Base-by-base conservation (phyloP, 1,139 yeast species). In the Suhomyces wounanorum region DNA sequence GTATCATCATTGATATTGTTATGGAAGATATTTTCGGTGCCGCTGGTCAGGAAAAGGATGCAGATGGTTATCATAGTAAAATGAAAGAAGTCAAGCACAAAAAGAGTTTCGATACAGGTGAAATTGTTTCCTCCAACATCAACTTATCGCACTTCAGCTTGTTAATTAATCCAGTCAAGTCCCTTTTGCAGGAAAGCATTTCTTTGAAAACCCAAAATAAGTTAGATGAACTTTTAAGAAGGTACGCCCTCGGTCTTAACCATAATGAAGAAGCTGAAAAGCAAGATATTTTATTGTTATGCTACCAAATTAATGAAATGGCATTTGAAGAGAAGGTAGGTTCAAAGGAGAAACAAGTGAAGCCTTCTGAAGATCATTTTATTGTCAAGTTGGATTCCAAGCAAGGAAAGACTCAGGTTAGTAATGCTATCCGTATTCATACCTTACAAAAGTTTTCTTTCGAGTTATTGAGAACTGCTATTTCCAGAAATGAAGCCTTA, bases 21-120 rank as follows among this genome's bases (percentile, higher is more conserved):
- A 92, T 94, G 96, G 96, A 91, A 63, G 97, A 94, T 62, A 81
- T 84, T 3, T 92, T 94, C 68, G 99, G 99, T 16, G 82, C 87
- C 6, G 90, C 96, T 8, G 96, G 97, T 37, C 87, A 87, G 62
- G 99, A 94, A 64, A 94, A 95, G 65, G 99, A 94, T 59, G 92
- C 95, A 14, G 97, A 91, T 55, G 97, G 92, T 26, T 94, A 94
- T 63, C 83, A 82, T 48, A 85, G 90, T 46, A 85, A 85, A 55
- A 89, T 91, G 85, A 89, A 88, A 61, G 99, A 94, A 73, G 95
- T 94, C 40, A 91, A 89, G 63, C 86, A 84, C 59, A 89, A 89
- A 62, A 91, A 89, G 69, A 87, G 97, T 75, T 88, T 75, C 64
- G 98, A 94, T 59, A 85, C 96, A 7, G 95, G 87, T 38, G 96